Evolutionary conservation across 805 yeast genomes (phyloP).

Genomic region (Candida alai): DNA sequence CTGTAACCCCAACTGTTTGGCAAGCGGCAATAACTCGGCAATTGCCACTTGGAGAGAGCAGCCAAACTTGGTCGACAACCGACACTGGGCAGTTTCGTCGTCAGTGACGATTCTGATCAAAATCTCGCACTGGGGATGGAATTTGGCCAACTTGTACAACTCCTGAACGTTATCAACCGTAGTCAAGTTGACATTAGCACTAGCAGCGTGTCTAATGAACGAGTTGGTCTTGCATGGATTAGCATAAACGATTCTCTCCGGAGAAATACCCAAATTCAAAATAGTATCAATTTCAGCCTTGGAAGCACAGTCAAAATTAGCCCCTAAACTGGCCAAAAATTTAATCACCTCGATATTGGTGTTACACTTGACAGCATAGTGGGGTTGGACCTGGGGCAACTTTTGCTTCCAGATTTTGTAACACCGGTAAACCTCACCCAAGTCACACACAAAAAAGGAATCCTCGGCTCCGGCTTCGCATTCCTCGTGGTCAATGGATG

Average conservation of each 20-base stretch:
- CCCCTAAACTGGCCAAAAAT: constrained; percentile 57
- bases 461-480: constrained; percentile 78
- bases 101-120: constrained; percentile 84
- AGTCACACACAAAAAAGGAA: constrained; percentile 84
- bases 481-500: constrained; percentile 47
- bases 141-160: constrained; percentile 63
- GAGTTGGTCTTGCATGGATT: constrained; percentile 92
- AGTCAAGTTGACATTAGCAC: constrained; percentile 57
- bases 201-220: constrained; percentile 68
- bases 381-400: constrained; percentile 79
- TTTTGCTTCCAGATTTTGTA: constrained; percentile 56
- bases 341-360: constrained; percentile 59
- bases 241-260: constrained; percentile 78
- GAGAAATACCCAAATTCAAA: constrained; percentile 56
- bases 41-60: constrained; percentile 57
- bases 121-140: constrained; percentile 66
- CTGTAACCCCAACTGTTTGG: constrained; percentile 56
- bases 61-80: constrained; percentile 85
- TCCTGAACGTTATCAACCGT: constrained; percentile 91
- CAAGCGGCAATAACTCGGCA: constrained; percentile 52
- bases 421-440: constrained; percentile 65
- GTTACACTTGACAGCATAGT: constrained; percentile 94
- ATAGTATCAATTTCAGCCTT: constrained; percentile 73
- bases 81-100: constrained; percentile 83
- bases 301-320: constrained; percentile 92